Conservation (phyloP, 1,284 basidiomycete species). For the Ceratobasidium papillatum region DNA sequence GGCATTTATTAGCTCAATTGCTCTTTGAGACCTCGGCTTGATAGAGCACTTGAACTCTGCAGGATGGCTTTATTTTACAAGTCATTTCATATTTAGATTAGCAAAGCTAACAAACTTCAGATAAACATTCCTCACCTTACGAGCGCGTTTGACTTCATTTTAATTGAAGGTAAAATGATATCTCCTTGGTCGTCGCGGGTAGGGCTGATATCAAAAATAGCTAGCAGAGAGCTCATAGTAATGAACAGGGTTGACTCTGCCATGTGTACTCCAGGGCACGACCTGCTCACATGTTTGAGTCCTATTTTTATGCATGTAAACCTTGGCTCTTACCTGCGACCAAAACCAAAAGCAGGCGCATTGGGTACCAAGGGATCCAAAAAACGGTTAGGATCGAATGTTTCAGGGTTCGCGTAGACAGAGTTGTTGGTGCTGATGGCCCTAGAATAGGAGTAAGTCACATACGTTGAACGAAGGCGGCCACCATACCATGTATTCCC, state of each 20-base stretch:
- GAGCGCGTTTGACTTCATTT: slow-evolving; percentile 10
- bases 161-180: background rate
- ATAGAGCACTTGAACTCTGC: slow-evolving; percentile 13
- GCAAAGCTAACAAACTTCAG: background rate
- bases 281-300: background rate
- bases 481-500: slow-evolving; percentile 41
- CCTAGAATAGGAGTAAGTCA: slow-evolving; percentile 11
- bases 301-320: background rate
- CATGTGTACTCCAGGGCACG: slow-evolving; percentile 27
- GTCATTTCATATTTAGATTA: background rate
- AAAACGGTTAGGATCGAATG: slow-evolving; percentile 45
- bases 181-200: background rate
- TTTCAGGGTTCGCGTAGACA: slow-evolving; percentile 40
- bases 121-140: background rate
- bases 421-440: slow-evolving; percentile 39
- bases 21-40: slow-evolving; percentile 9
- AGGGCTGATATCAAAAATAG: slow-evolving; percentile 4
- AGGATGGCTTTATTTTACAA: background rate
- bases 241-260: slow-evolving; percentile 28
- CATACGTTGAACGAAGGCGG: too few relatives aligned
- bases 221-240: background rate
- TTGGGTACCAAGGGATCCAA: slow-evolving; percentile 9
- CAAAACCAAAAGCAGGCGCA: slow-evolving; percentile 16
- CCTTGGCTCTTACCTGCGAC: background rate
- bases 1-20: background rate